phyloP scores from a whole-genome alignment of 2,329 filamentous ascomycete genomes.

The Microcyclospora pomicola region DNA sequence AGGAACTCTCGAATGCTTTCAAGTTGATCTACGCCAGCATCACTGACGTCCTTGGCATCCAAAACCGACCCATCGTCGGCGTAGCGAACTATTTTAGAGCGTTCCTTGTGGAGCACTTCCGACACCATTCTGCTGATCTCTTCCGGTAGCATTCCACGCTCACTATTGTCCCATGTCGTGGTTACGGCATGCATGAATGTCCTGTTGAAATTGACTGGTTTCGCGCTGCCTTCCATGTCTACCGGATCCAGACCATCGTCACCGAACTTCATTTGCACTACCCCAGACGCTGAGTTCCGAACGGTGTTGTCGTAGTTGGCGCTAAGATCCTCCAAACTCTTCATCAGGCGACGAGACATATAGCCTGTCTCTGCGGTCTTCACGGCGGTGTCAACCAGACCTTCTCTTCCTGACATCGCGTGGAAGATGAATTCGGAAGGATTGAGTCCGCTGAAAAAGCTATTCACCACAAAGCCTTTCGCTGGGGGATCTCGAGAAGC shows the following conservation, averaged over 20 bases:
- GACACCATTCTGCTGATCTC: constrained; percentile 60
- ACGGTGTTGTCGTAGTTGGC: constrained; percentile 92
- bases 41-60: constrained; percentile 51
- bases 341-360: constrained; percentile 97
- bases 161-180: constrained; percentile 65
- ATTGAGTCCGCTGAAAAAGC: constrained; percentile 83
- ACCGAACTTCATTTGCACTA: constrained; percentile 96
- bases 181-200: constrained; percentile 72
- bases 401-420: constrained; percentile 95
- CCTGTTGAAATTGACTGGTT: constrained; percentile 80
- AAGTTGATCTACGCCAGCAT: constrained; percentile 29
- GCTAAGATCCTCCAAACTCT: constrained; percentile 87
- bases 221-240: constrained; percentile 91
- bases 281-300: constrained; percentile 70
- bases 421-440: constrained; percentile 96
- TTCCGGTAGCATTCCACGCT: constrained; percentile 56
- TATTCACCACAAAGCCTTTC: constrained; percentile 94
- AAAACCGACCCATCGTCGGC: constrained; percentile 30
- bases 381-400: constrained; percentile 94
- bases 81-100: constrained; percentile 40
- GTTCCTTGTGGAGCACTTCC: constrained; percentile 53
- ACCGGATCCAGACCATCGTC: constrained; percentile 91
- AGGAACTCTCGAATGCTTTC: constrained; percentile 78
- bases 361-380: constrained; percentile 98
- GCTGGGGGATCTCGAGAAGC: constrained; percentile 82